Conservation (phyloP, 805 yeast species). For the Torulaspora maleeae region DNA sequence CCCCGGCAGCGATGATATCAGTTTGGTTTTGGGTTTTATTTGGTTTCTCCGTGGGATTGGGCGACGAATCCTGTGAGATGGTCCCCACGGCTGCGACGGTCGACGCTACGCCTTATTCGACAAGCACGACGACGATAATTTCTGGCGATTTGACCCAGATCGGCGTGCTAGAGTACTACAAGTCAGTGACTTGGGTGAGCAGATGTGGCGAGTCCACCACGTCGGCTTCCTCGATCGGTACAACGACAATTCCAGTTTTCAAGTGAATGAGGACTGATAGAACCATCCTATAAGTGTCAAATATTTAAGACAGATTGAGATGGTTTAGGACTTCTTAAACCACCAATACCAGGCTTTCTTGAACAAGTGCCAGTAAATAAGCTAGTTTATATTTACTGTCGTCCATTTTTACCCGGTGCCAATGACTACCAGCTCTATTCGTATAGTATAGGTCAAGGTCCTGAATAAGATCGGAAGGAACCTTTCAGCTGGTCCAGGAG, state of each 20-base stretch:
- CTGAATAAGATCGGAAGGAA: too few species aligned
- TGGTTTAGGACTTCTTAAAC: too few species aligned
- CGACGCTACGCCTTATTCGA: slow-evolving; percentile 27
- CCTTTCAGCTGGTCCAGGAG: background rate
- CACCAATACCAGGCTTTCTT: background rate
- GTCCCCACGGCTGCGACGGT: slow-evolving; percentile 21
- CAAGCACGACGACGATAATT: slow-evolving; percentile 16
- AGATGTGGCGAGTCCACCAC: slow-evolving; percentile 17
- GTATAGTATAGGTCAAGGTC: too few species aligned
- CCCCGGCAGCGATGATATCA: background rate
- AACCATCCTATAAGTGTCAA: background rate
- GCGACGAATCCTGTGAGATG: slow-evolving; percentile 17
- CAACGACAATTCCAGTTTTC: slow-evolving; percentile 9
- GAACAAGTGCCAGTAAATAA: background rate
- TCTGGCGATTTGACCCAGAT: slow-evolving; percentile 17
- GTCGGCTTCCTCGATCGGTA: slow-evolving; percentile 7
- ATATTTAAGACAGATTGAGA: background rate
- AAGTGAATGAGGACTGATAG: background rate
- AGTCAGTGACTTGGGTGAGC: slow-evolving; percentile 24
- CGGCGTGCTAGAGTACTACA: slow-evolving; percentile 24
- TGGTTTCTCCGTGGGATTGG: background rate
- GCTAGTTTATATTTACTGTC: background rate
- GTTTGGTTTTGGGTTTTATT: background rate
- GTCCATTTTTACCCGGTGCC: background rate
- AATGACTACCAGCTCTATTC: background rate